Base-by-base conservation (phyloP, 1,284 basidiomycete genomes). In the Cystobasidium sp. region DNA sequence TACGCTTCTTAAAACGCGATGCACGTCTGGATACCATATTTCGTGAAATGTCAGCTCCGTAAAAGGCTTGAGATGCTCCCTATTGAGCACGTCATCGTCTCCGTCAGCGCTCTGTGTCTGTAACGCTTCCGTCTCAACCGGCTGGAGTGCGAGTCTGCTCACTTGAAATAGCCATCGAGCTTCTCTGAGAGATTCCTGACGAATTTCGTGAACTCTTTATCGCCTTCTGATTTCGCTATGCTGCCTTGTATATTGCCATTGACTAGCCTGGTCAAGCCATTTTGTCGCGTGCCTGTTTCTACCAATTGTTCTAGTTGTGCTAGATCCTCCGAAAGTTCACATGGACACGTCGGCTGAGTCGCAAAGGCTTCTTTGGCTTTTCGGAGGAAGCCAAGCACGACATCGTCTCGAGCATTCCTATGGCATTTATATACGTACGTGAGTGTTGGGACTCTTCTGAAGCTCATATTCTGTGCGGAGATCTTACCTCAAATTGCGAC, bases 191-290 rank as follows among this genome's bases (percentile, higher is more conserved):
- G 44, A 22, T 47, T 31, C 16, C 16, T 47, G 12, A 73, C 70
- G 18, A 73, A 59, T n/a, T 62, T 31, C 7, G 70, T 73, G 53
- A 65, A 73, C 1, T 47, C 46, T 43, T 65, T 56, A 51, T 73
- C 70, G n/a, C 70, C 70, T 16, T 58, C 55, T 12, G 70, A 62
- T 46, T 41, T 41, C n/a, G 70, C 59, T 53, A 52, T 66, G 37
- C 70, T 62, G 20, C 70, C 70, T 43, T 64, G 56, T 8, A 65
- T 62, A 51, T 73, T 73, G 31, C 70, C 70, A 49, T 73, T 73
- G 6, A 73, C 70, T 14, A 73, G 55, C 20, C 59, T 65, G 2
- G 62, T 65, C 20, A 62, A 37, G 16, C 70, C 70, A 6, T 37
- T 7, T 44, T 73, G 70, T 31, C 63, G 24, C 22, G 49, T 46